Percentiles rank a stretch among this genome's conserved stretches.
phyloP scores from a whole-genome alignment of 1,284 basidiomycete genomes.

The Cryptococcus sp. region DNA sequence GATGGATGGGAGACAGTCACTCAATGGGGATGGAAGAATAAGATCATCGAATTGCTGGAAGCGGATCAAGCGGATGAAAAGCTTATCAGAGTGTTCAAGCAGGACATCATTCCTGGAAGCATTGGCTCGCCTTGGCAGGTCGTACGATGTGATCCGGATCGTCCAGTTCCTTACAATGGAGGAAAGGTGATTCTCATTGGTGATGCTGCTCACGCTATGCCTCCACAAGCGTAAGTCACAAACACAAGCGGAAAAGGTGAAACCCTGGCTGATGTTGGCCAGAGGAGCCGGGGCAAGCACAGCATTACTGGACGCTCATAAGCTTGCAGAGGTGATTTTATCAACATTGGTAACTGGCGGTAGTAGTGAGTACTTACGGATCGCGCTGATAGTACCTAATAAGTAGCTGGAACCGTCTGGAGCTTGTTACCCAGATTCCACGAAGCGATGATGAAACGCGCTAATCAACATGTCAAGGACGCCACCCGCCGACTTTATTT shows the following conservation, averaged over 20 bases:
- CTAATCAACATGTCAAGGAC: neutral
- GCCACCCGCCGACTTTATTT: neutral
- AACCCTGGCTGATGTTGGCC: conserved; percentile 4
- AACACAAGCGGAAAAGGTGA: neutral
- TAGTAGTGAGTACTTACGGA: too few species aligned
- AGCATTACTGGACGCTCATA: conserved; percentile 16
- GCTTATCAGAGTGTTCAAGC: conserved; percentile 5
- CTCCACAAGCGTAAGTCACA: conserved; percentile 12
- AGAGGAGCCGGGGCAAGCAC: conserved; percentile 22
- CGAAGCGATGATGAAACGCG: neutral
- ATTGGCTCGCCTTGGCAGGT: conserved; percentile 10
- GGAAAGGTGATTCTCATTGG: conserved; percentile 11
- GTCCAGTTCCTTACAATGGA: conserved; percentile 3
- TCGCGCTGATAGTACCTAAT: too few species aligned
- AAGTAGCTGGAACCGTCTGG: too few species aligned
- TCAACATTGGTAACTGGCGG: neutral
- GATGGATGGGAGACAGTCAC: conserved; percentile 12
- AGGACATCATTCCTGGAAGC: conserved; percentile 9
- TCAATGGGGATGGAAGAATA: conserved; percentile 6
- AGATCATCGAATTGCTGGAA: conserved; percentile 5
- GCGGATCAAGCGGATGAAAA: conserved; percentile 3
- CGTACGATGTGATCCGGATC: conserved; percentile 5
- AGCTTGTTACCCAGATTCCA: neutral
- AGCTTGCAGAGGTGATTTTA: conserved; percentile 7
- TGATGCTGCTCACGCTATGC: conserved; percentile 15